Percentiles rank a stretch among this genome's conserved stretches.
phyloP scores from a whole-genome alignment of 345 rosid genomes.

The Salix caprea region DNA sequence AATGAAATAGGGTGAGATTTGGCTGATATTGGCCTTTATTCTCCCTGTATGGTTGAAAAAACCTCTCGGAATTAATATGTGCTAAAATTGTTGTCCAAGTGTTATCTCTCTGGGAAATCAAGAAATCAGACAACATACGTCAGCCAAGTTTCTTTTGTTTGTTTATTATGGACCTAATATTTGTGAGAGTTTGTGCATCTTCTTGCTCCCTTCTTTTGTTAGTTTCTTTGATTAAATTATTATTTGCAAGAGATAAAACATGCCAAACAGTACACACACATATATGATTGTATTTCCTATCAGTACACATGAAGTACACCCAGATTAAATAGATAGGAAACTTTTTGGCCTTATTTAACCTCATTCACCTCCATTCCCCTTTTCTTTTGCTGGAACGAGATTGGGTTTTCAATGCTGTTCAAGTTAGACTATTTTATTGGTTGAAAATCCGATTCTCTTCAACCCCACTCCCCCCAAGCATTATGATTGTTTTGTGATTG shows the following conservation, averaged over 20 bases:
- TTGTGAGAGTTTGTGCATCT: background rate
- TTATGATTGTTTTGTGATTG: slow-evolving; percentile 11
- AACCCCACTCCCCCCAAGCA: background rate
- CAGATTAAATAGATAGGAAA: background rate
- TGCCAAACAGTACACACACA: background rate
- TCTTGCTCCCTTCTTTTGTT: background rate
- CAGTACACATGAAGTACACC: background rate
- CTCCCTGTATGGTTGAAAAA: background rate
- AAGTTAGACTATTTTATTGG: background rate
- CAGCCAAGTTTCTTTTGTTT: background rate
- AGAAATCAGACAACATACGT: background rate
- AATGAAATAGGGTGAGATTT: background rate
- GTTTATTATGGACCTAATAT: background rate
- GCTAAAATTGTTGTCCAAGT: background rate
- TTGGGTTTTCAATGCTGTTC: background rate
- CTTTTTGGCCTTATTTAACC: background rate
- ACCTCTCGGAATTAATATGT: background rate
- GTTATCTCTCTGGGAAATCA: background rate
- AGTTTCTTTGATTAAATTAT: background rate
- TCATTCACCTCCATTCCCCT: background rate
- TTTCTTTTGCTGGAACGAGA: background rate
- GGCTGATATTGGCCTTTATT: background rate
- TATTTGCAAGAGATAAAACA: background rate
- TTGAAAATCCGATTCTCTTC: background rate
- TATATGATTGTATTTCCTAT: background rate